A percentile compares a stretch with the other conserved stretches of the same genome.
phyloP scores from a whole-genome alignment of 2,329 filamentous ascomycete species.

The Talaromyces sp. region DNA sequence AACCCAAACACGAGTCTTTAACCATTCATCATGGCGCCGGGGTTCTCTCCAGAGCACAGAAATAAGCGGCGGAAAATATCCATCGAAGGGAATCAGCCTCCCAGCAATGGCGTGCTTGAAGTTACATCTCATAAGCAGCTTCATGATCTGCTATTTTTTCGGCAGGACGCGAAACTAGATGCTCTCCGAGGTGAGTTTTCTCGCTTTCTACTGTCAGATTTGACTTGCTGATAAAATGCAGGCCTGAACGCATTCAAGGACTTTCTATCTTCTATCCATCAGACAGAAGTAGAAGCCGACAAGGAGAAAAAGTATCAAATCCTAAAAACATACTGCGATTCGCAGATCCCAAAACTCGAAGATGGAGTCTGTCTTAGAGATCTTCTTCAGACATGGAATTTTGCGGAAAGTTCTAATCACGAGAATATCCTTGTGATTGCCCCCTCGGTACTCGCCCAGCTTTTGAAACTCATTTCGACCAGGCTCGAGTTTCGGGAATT shows the following conservation, averaged over 20 bases:
- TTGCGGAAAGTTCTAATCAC: conserved; percentile 71
- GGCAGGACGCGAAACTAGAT: conserved; percentile 56
- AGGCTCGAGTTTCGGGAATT: conserved; percentile 69
- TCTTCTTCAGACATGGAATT: conserved; percentile 82
- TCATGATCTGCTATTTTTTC: conserved; percentile 62
- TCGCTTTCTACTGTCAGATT: background rate
- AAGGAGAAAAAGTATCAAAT: conserved; percentile 38
- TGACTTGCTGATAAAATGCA: conserved; percentile 18
- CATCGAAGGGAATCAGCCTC: conserved; percentile 16
- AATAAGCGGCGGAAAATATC: conserved; percentile 40
- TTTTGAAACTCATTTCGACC: conserved; percentile 71
- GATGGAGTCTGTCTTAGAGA: conserved; percentile 66
- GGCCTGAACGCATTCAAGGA: conserved; percentile 42
- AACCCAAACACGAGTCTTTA: background rate
- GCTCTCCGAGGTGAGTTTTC: conserved; percentile 58
- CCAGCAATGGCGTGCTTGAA: conserved; percentile 15
- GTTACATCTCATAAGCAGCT: conserved; percentile 58
- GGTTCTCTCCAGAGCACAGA: conserved; percentile 29
- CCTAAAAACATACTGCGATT: conserved; percentile 47
- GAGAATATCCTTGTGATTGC: conserved; percentile 76
- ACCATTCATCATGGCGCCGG: conserved; percentile 26
- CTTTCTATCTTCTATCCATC: conserved; percentile 38
- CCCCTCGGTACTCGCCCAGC: conserved; percentile 71
- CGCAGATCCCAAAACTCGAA: conserved; percentile 49
- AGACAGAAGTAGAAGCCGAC: conserved; percentile 31